Base-by-base conservation (phyloP, 306 rosid species). In the Fragaria iinumae region DNA sequence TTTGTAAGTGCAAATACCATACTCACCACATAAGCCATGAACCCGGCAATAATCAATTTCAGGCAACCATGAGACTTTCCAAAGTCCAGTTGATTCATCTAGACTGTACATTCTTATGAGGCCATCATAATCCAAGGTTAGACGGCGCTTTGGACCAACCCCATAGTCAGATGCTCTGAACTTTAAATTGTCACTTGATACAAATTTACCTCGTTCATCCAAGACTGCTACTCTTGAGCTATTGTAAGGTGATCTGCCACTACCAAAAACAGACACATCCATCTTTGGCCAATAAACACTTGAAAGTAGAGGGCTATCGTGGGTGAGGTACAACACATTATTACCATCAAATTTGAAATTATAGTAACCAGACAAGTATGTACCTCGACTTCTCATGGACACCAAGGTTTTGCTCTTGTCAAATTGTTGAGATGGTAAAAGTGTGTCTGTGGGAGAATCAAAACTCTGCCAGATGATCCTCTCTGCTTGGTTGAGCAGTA, bases 11-110 rank as follows among this genome's bases (percentile, higher is more conserved):
- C 85, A 84, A 18, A 81, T 64, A 2, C 83, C 88, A 44, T 55
- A 74, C 20, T 65, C 79, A 8, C 88, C 88, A 41, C 85, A 84
- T 5, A 85, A 38, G 53, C 86, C 82, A n/a, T 82, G 76, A 39
- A 76, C 80, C 3, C 2, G 32, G 67, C 77, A 80, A 43, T 72
- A 59, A 13, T 76, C 69, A 8, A 81, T 17, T 4, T 62, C 57
- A 18, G 84, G 80, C 63, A 75, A 53, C 80, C 80, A 75, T 39
- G 77, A 60, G 20, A 69, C 11, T 17, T 50, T 39, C 80, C 80
- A 81, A 23, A 25, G 7, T 38, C 80, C 32, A 20, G 57, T 36
- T 32, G 80, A 60, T 32, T 62, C 84, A 59, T 81, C 25, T 8
- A 81, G 60, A 49, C 73, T 81, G 60, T 75, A 70, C 71, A 69